phyloP scores from a whole-genome alignment of 2,329 filamentous ascomycete genomes.

The Colletotrichum lini region DNA sequence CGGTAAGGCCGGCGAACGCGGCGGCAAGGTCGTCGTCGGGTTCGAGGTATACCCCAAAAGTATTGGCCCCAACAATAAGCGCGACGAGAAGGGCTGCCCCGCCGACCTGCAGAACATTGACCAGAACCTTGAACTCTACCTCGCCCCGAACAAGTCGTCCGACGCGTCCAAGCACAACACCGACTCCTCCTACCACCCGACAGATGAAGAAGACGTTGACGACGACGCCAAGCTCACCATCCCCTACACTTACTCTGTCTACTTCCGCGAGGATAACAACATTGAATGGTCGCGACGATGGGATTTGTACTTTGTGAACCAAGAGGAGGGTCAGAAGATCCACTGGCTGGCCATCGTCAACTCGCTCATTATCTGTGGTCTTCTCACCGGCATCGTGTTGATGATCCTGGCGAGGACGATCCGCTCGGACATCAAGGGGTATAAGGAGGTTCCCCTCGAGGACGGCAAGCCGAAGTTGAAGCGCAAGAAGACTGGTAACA shows the following conservation, averaged over 20 bases:
- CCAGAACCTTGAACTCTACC: slow-evolving; percentile 77
- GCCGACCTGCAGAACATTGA: slow-evolving; percentile 74
- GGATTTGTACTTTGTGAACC: slow-evolving; percentile 92
- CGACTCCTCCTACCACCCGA: slow-evolving; percentile 72
- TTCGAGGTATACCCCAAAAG: slow-evolving; percentile 95
- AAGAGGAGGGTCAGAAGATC: slow-evolving; percentile 84
- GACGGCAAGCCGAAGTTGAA: slow-evolving; percentile 74
- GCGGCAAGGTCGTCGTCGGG: slow-evolving; percentile 85
- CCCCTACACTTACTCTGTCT: slow-evolving; percentile 91
- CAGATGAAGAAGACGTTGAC: slow-evolving; percentile 70
- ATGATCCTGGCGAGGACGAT: slow-evolving; percentile 87
- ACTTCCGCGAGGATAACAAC: slow-evolving; percentile 85
- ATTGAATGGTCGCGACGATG: slow-evolving; percentile 89
- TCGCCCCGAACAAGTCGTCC: slow-evolving; percentile 74
- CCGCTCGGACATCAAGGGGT: slow-evolving; percentile 82
- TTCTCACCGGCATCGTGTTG: slow-evolving; percentile 83
- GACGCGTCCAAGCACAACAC: slow-evolving; percentile 63
- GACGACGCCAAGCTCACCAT: slow-evolving; percentile 79
- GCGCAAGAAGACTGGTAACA: slow-evolving; percentile 59
- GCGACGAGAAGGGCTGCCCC: slow-evolving; percentile 77
- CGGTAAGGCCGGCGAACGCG: slow-evolving; percentile 76
- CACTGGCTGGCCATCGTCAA: slow-evolving; percentile 93
- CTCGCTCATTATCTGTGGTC: slow-evolving; percentile 84
- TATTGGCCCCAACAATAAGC: slow-evolving; percentile 72
- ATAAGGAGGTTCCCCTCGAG: slow-evolving; percentile 76